Conservation (phyloP, 805 yeast species). For the Brettanomyces sp. region DNA sequence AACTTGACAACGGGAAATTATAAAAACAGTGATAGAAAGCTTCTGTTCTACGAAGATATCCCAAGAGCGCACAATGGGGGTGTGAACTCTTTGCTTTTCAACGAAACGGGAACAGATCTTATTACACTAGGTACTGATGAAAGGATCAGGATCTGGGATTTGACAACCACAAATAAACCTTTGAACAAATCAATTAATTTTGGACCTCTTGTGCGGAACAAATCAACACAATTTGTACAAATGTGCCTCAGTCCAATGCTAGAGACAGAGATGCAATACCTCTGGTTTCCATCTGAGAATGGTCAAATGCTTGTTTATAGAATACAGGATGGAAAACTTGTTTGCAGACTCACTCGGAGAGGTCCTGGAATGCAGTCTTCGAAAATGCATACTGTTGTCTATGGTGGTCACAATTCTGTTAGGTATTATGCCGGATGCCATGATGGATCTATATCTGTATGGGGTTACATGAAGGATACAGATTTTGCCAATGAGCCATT, state of each 20-base stretch:
- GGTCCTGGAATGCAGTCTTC: slow-evolving; percentile 25
- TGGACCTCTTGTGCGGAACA: slow-evolving; percentile 70
- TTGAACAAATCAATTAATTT: slow-evolving; percentile 60
- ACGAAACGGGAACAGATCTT: slow-evolving; percentile 51
- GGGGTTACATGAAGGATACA: slow-evolving; percentile 35
- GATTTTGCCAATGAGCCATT: not conserved
- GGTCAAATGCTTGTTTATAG: slow-evolving; percentile 60
- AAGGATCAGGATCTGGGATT: slow-evolving; percentile 70
- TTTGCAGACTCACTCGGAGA: slow-evolving; percentile 42
- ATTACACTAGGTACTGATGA: slow-evolving; percentile 75
- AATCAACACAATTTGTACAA: slow-evolving; percentile 46
- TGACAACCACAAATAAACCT: slow-evolving; percentile 36
- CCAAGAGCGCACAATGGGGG: slow-evolving; percentile 67
- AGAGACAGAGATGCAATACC: slow-evolving; percentile 47
- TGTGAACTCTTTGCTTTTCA: slow-evolving; percentile 76
- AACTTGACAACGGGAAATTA: slow-evolving; percentile 15
- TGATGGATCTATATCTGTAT: slow-evolving; percentile 55
- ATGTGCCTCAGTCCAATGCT: slow-evolving; percentile 40
- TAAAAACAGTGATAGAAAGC: slow-evolving; percentile 12
- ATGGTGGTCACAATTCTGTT: slow-evolving; percentile 34
- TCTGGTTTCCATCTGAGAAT: slow-evolving; percentile 67
- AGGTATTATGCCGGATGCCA: slow-evolving; percentile 52
- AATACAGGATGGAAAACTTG: slow-evolving; percentile 51
- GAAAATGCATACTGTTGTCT: slow-evolving; percentile 44
- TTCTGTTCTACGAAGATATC: slow-evolving; percentile 13